Percentiles rank a stretch among this genome's conserved stretches.
These are phyloP conservation scores for Xylaria sp. DNA, from an alignment of 2,329 filamentous ascomycete genomes.

Conservation along the genomic window DNA sequence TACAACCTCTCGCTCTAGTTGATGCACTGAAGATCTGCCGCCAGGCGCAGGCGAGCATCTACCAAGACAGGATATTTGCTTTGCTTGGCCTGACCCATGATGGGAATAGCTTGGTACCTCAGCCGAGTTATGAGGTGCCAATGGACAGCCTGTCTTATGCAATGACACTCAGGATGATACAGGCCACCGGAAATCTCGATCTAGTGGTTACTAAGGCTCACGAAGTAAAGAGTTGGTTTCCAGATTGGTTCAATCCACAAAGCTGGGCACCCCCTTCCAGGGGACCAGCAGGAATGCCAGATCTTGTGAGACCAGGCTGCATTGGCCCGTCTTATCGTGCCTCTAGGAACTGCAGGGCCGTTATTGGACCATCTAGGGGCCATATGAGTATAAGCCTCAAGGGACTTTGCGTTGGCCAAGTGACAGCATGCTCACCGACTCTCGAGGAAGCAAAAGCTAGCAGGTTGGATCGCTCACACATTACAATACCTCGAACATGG, in stretches of 20 bases:
- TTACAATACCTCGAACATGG: not conserved
- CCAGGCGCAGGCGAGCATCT: not conserved
- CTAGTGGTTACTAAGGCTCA: not conserved
- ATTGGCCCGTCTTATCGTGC: not conserved
- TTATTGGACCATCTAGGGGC: not conserved
- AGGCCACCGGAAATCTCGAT: conserved; percentile 4
- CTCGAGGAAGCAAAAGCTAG: not conserved
- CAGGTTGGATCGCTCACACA: not conserved
- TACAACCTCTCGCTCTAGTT: not conserved
- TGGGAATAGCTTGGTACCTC: not conserved
- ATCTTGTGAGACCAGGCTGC: not conserved
- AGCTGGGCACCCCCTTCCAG: not conserved
- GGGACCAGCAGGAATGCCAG: not conserved
- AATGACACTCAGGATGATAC: conserved; percentile 1
- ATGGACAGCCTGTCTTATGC: not conserved
- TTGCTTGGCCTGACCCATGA: conserved; percentile 1
- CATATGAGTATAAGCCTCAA: not conserved
- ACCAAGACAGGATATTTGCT: conserved; percentile 2
- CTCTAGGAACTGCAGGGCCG: not conserved
- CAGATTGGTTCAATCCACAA: not conserved
- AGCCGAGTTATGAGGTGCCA: not conserved
- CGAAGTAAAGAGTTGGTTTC: not conserved
- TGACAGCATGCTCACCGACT: not conserved
- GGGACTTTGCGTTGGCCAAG: not conserved
- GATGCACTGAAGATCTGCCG: conserved; percentile 1